Evolutionary conservation across 2,329 filamentous ascomycete species (phyloP).

Genomic region (Trichoderma lentiforme): DNA sequence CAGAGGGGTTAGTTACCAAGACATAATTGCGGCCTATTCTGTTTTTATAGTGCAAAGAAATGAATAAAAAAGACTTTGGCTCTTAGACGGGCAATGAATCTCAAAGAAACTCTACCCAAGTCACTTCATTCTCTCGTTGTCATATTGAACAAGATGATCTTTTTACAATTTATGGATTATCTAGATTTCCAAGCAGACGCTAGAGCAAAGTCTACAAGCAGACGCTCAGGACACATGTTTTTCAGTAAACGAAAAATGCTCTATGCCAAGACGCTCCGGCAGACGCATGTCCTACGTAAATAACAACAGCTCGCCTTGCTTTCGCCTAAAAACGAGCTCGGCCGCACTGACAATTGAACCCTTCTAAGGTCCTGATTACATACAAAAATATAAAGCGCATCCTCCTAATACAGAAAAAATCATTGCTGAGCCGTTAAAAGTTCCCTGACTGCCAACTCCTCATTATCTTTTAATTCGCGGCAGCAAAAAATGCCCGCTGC

Average conservation of each 20-base stretch:
- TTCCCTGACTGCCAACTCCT: conserved; percentile 24
- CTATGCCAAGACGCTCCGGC: conserved; percentile 11
- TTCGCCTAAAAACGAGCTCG: neutral
- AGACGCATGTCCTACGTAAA: neutral
- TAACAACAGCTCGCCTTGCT: neutral
- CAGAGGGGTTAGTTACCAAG: neutral
- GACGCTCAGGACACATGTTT: conserved; percentile 2
- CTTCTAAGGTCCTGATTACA: neutral
- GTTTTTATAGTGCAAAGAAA: neutral
- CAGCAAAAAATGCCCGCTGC: neutral
- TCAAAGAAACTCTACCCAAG: neutral
- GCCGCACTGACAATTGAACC: neutral
- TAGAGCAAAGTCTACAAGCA: neutral
- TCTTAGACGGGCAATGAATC: neutral
- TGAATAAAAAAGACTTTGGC: neutral
- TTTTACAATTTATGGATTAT: neutral
- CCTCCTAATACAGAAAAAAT: conserved; percentile 8
- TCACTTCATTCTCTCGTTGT: neutral
- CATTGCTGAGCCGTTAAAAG: conserved; percentile 20
- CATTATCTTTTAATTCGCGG: conserved; percentile 13
- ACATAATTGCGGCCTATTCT: neutral
- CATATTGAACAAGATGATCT: neutral
- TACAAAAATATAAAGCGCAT: conserved; percentile 9
- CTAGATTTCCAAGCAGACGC: neutral
- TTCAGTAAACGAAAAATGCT: neutral